These are phyloP conservation scores for Rutstroemia sp. DNA, from an alignment of 2,329 filamentous ascomycete species.

Conservation along the genomic window DNA sequence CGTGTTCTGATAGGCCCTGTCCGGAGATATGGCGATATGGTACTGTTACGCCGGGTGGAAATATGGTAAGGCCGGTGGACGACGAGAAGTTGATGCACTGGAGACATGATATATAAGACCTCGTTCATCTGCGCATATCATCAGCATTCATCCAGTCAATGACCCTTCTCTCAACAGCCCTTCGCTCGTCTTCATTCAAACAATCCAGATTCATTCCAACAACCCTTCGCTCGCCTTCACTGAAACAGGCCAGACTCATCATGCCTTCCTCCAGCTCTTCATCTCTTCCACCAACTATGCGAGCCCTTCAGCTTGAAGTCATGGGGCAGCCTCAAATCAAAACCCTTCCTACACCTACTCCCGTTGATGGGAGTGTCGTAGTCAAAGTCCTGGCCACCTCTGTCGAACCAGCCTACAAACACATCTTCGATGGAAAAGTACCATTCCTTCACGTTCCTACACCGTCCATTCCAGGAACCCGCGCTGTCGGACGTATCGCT, in stretches of 20 bases:
- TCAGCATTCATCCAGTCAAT: neutral
- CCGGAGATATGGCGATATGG: neutral
- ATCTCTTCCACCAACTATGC: neutral
- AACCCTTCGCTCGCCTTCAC: too few relatives aligned
- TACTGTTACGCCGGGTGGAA: too few relatives aligned
- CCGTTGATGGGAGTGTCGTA: constrained; percentile 32
- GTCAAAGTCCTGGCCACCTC: constrained; percentile 31
- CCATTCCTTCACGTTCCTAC: constrained; percentile 24
- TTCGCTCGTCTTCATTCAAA: too few relatives aligned
- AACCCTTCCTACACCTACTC: constrained; percentile 28
- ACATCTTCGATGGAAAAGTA: constrained; percentile 33
- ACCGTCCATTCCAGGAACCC: constrained; percentile 25
- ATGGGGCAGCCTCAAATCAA: constrained; percentile 21
- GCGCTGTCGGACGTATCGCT: constrained; percentile 31
- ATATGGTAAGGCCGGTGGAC: too few relatives aligned
- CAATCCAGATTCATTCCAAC: neutral
- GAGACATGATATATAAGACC: too few relatives aligned
- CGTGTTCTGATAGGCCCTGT: neutral
- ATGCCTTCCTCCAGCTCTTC: neutral
- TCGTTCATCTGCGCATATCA: neutral
- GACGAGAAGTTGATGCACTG: too few relatives aligned
- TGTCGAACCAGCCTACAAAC: constrained; percentile 32
- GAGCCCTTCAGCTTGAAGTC: neutral
- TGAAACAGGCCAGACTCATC: too few relatives aligned
- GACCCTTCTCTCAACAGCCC: too few relatives aligned